These are phyloP conservation scores for Xylaria longipes DNA, from an alignment of 495 filamentous ascomycete genomes.

Conservation along the genomic window DNA sequence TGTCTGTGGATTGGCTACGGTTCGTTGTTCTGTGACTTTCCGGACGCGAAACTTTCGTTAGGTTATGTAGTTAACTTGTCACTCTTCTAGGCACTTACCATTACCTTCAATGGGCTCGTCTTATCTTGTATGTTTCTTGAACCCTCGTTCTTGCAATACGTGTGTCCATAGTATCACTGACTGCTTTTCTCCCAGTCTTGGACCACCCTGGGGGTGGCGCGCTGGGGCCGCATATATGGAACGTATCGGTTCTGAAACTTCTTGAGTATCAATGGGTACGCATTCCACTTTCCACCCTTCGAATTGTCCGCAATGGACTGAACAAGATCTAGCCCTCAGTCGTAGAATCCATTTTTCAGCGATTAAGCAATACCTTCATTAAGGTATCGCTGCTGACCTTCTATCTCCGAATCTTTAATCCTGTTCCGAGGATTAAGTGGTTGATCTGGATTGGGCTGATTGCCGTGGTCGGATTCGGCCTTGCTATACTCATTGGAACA, in stretches of 20 bases:
- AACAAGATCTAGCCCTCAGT: conserved; percentile 15
- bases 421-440: conserved; percentile 21
- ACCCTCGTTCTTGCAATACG: too few species aligned
- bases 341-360: conserved; percentile 24
- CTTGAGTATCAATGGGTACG: conserved; percentile 24
- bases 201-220: conserved; percentile 22
- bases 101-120: conserved; percentile 27
- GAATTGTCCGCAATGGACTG: neutral
- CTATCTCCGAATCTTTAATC: conserved; percentile 28
- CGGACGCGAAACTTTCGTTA: neutral
- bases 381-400: conserved; percentile 31
- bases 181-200: conserved; percentile 15
- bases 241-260: conserved; percentile 29
- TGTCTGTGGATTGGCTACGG: conserved; percentile 30
- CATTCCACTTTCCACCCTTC: neutral
- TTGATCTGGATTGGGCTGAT: conserved; percentile 31
- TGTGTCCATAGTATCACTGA: neutral
- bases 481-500: conserved; percentile 23
- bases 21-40: conserved; percentile 1
- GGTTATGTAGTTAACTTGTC: neutral
- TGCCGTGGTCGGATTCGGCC: conserved; percentile 22
- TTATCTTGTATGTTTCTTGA: conserved; percentile 25
- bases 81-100: conserved; percentile 23
- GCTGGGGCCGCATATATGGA: conserved; percentile 29
- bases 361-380: conserved; percentile 27